Percentiles rank a stretch among this genome's conserved stretches.
phyloP scores from a whole-genome alignment of 441 rosid genomes.

The Jatropha podagrica region DNA sequence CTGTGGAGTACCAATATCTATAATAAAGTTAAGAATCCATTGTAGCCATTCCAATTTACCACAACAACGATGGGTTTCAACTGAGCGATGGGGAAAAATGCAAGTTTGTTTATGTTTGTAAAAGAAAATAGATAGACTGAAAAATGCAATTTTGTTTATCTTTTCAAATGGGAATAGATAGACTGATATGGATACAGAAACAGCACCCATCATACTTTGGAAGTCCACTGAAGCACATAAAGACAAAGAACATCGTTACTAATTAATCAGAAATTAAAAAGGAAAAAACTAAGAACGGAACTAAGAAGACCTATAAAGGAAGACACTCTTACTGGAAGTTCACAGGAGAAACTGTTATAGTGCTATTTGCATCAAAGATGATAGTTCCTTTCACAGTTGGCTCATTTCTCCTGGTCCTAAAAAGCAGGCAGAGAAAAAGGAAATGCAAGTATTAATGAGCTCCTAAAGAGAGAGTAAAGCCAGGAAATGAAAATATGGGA shows the following conservation, averaged over 20 bases:
- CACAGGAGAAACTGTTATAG: constrained; percentile 82
- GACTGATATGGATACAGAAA: constrained; percentile 73
- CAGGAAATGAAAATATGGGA: neutral
- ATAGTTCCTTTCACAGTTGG: constrained; percentile 80
- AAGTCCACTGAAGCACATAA: constrained; percentile 67
- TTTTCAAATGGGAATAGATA: constrained; percentile 3
- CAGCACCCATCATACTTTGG: constrained; percentile 97
- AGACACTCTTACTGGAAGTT: constrained; percentile 77
- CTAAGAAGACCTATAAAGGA: neutral
- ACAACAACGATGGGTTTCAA: constrained; percentile 7
- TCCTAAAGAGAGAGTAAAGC: neutral
- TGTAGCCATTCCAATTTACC: constrained; percentile 2
- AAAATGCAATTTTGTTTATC: neutral
- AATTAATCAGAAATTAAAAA: constrained; percentile 8
- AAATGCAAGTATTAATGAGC: neutral
- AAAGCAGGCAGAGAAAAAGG: constrained; percentile 18
- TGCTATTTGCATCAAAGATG: constrained; percentile 82
- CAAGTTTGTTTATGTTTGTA: neutral
- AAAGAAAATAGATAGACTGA: constrained; percentile 6
- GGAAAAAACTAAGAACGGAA: neutral
- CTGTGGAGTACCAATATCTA: constrained; percentile 96
- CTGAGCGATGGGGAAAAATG: constrained; percentile 9
- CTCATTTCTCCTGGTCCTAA: constrained; percentile 85
- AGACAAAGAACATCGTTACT: constrained; percentile 17
- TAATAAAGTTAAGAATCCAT: constrained; percentile 38